phyloP scores from a whole-genome alignment of 2,329 filamentous ascomycete species.

The Fusarium robinianum region DNA sequence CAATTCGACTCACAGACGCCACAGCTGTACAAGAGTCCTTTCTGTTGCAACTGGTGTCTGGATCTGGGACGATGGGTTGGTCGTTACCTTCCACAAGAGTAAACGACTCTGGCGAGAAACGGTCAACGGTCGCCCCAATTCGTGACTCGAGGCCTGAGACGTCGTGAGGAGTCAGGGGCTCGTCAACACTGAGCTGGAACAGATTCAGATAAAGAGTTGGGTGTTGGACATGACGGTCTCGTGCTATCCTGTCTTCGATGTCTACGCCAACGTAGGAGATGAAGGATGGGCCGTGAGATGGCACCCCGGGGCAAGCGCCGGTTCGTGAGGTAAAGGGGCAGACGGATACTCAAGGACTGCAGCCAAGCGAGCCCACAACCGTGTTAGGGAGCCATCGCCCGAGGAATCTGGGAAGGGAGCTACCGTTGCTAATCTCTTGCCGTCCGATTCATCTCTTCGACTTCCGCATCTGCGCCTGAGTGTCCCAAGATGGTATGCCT shows the following conservation, averaged over 20 bases:
- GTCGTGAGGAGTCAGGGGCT: too few species aligned
- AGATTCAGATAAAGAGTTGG: constrained; percentile 10
- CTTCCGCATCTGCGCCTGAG: too few species aligned
- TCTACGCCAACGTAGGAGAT: constrained; percentile 9
- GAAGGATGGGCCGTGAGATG: constrained; percentile 21
- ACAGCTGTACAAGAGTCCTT: constrained; percentile 3
- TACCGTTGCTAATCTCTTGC: not conserved
- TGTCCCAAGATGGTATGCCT: too few species aligned
- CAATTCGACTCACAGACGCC: constrained; percentile 11
- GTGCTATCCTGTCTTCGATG: constrained; percentile 4
- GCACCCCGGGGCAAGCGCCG: constrained; percentile 15
- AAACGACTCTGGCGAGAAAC: not conserved
- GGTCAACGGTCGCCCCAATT: not conserved
- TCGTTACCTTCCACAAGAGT: not conserved
- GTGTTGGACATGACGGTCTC: constrained; percentile 12
- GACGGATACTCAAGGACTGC: constrained; percentile 6
- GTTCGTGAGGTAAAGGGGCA: constrained; percentile 14
- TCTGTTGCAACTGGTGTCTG: not conserved
- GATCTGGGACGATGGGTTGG: not conserved
- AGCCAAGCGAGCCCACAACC: constrained; percentile 18
- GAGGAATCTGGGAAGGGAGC: not conserved
- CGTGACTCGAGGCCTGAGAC: too few species aligned
- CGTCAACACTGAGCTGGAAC: constrained; percentile 13
- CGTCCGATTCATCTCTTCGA: not conserved
- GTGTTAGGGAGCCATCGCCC: constrained; percentile 1